Percentiles rank a stretch among this genome's conserved stretches.
These are phyloP conservation scores for Colletotrichum endophyticum DNA, from an alignment of 2,329 filamentous ascomycete species.

Conservation along the genomic window DNA sequence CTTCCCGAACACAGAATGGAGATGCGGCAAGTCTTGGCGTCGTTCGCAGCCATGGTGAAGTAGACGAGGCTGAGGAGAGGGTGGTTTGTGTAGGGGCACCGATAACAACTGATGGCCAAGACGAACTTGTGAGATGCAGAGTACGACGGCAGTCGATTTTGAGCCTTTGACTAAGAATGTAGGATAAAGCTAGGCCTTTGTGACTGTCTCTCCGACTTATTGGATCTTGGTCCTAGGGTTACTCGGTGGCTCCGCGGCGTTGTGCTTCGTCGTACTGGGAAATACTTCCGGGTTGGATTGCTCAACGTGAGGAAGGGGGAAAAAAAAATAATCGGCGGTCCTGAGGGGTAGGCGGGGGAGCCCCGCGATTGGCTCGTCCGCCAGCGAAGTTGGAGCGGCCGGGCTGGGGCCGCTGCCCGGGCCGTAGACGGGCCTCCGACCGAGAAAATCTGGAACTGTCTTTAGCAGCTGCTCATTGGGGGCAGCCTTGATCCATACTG, in stretches of 20 bases:
- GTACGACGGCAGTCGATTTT: background rate
- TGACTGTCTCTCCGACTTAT: background rate
- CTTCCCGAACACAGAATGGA: conserved; percentile 75
- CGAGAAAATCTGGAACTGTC: background rate
- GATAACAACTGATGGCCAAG: background rate
- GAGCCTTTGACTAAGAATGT: background rate
- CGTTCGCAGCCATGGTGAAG: background rate
- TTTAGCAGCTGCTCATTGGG: background rate
- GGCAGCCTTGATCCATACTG: background rate
- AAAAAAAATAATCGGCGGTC: background rate
- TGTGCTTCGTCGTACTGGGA: background rate
- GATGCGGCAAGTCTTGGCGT: conserved; percentile 48
- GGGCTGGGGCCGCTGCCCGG: background rate
- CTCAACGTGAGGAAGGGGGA: background rate
- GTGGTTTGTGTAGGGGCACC: background rate
- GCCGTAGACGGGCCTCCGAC: background rate
- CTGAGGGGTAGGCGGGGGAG: background rate
- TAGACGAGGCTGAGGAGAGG: background rate
- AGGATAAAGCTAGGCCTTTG: background rate
- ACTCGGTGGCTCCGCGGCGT: background rate
- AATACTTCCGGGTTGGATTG: background rate
- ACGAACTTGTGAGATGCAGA: background rate
- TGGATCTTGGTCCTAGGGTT: background rate
- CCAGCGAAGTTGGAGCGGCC: background rate
- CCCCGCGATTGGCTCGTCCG: background rate